Percentiles rank a stretch among this genome's conserved stretches.
These are phyloP conservation scores for Aspergillus novofumigatus DNA, from an alignment of 2,329 filamentous ascomycete species.

Conservation along the genomic window DNA sequence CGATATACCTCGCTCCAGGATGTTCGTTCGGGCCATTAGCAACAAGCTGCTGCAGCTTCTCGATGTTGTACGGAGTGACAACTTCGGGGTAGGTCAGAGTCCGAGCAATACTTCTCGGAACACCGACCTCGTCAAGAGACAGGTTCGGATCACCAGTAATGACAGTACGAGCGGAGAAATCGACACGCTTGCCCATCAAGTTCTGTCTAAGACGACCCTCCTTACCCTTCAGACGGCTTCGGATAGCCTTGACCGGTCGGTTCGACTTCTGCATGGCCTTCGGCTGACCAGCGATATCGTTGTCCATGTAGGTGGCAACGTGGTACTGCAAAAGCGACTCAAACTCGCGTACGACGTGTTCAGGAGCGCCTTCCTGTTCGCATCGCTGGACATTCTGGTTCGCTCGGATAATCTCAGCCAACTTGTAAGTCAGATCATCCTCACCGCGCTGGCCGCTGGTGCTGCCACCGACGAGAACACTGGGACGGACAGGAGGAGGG, in stretches of 20 bases:
- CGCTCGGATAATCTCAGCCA: slow-evolving; percentile 95
- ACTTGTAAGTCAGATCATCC: slow-evolving; percentile 98
- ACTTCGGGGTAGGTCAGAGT: slow-evolving; percentile 95
- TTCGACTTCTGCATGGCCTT: slow-evolving; percentile 96
- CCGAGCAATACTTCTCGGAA: slow-evolving; percentile 86
- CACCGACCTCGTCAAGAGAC: slow-evolving; percentile 94
- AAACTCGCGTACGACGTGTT: slow-evolving; percentile 87
- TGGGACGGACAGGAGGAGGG: slow-evolving; percentile 90
- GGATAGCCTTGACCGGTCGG: slow-evolving; percentile 92
- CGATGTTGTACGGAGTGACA: slow-evolving; percentile 96
- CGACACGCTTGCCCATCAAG: slow-evolving; percentile 98
- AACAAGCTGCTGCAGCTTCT: slow-evolving; percentile 82
- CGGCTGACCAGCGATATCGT: slow-evolving; percentile 93
- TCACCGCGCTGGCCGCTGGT: slow-evolving; percentile 90
- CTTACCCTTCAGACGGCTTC: slow-evolving; percentile 96
- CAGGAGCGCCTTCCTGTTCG: slow-evolving; percentile 83
- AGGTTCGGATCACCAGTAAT: slow-evolving; percentile 98
- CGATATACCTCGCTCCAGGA: slow-evolving; percentile 93
- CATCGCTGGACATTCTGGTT: slow-evolving; percentile 93
- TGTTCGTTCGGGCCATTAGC: slow-evolving; percentile 93
- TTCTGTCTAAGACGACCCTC: slow-evolving; percentile 97
- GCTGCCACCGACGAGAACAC: slow-evolving; percentile 94
- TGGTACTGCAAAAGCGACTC: slow-evolving; percentile 93
- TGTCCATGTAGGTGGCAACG: slow-evolving; percentile 99
- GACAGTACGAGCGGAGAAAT: slow-evolving; percentile 98